Evolutionary conservation across 2,329 filamentous ascomycete genomes (phyloP).

Genomic region (Pyrenophora teres): DNA sequence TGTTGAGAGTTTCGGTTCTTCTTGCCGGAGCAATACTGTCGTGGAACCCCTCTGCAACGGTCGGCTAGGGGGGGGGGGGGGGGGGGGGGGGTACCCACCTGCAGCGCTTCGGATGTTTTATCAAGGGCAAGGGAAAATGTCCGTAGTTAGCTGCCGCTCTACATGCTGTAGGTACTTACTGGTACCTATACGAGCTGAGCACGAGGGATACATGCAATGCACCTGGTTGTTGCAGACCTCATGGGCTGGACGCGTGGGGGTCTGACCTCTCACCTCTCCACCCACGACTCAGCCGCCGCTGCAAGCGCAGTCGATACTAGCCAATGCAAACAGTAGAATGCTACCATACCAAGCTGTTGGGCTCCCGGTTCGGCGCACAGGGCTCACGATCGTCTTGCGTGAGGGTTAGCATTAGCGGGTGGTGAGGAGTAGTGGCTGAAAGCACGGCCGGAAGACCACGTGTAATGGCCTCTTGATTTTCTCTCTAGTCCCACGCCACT

Average conservation of each 20-base stretch:
- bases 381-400: conserved; percentile 30
- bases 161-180: too few relatives aligned
- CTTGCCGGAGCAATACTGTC: conserved; percentile 11
- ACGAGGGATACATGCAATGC: background rate
- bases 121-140: conserved; percentile 1
- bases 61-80: background rate
- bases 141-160: conserved; percentile 2
- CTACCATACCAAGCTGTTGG: conserved; percentile 40
- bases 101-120: conserved; percentile 14
- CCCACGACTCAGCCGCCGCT: conserved; percentile 24
- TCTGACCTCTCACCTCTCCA: conserved; percentile 9
- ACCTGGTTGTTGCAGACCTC: background rate
- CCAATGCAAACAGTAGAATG: conserved; percentile 28
- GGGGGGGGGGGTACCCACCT: conserved; percentile 20
- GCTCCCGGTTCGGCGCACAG: conserved; percentile 35
- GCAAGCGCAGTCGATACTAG: conserved; percentile 30
- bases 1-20: conserved; percentile 12
- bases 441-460: conserved; percentile 19
- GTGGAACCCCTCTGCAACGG: conserved; percentile 8
- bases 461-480: conserved; percentile 16
- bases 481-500: conserved; percentile 6
- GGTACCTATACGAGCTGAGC: conserved; percentile 2
- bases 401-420: conserved; percentile 15
- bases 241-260: conserved; percentile 14
- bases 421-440: conserved; percentile 10